Evolutionary conservation across 2,329 filamentous ascomycete genomes (phyloP).

Genomic region (Neofusicoccum kwambonambiense): DNA sequence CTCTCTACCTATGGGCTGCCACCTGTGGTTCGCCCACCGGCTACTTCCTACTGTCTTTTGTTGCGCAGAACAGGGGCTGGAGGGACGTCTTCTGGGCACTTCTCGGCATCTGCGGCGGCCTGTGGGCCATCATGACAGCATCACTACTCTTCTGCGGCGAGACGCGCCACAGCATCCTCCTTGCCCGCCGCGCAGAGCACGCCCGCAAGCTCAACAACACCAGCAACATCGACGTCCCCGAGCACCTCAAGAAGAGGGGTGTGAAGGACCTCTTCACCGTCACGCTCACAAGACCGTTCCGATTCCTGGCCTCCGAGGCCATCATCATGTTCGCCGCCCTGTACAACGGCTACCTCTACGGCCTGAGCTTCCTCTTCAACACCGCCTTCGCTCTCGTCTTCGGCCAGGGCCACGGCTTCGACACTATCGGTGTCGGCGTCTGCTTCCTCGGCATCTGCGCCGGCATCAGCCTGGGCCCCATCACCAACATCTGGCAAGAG

Average conservation of each 20-base stretch:
- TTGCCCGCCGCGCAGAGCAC: conserved; percentile 37
- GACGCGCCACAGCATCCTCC: conserved; percentile 47
- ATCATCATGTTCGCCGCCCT: conserved; percentile 50
- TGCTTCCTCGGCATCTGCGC: conserved; percentile 41
- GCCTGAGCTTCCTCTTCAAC: conserved; percentile 51
- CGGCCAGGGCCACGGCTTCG: conserved; percentile 44
- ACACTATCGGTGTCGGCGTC: conserved; percentile 41
- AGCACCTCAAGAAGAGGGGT: conserved; percentile 39
- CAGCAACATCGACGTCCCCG: conserved; percentile 34
- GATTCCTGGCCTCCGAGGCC: conserved; percentile 47
- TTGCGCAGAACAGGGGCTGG: conserved; percentile 46
- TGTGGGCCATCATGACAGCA: conserved; percentile 45
- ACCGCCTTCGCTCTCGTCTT: conserved; percentile 52
- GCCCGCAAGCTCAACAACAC: conserved; percentile 26
- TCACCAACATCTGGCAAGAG: conserved; percentile 48
- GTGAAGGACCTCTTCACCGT: conserved; percentile 42
- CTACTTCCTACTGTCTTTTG: conserved; percentile 47
- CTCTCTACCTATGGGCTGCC: conserved; percentile 48
- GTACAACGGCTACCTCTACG: conserved; percentile 52
- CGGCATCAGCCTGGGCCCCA: conserved; percentile 44
- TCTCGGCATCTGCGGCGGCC: conserved; percentile 44
- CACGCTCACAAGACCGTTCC: conserved; percentile 47
- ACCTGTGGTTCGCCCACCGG: conserved; percentile 47
- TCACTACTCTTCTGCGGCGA: conserved; percentile 41
- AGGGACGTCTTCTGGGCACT: conserved; percentile 47